phyloP scores from a whole-genome alignment of 1,139 yeast species.

The Sugiyamaella paludigena region DNA sequence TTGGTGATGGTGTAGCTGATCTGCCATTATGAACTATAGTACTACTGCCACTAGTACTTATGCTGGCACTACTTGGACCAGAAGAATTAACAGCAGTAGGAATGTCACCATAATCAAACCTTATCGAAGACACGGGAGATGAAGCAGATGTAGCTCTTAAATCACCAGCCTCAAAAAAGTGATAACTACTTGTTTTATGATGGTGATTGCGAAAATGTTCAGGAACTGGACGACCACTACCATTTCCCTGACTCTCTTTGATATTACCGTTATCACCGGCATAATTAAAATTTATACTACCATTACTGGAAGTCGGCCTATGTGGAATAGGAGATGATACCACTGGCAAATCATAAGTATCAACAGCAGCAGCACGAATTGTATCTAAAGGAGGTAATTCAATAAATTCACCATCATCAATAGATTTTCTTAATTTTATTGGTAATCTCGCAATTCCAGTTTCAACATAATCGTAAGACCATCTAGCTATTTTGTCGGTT shows the following conservation, averaged over 20 bases:
- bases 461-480: conserved; percentile 63
- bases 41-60: conserved; percentile 8
- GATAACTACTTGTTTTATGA: conserved; percentile 23
- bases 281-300: background rate
- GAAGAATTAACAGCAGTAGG: conserved; percentile 13
- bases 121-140: conserved; percentile 18
- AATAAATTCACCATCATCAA: conserved; percentile 32
- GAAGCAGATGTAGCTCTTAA: conserved; percentile 28
- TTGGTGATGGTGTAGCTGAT: conserved; percentile 20
- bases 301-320: conserved; percentile 3
- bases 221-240: conserved; percentile 4
- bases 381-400: conserved; percentile 27
- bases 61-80: conserved; percentile 16
- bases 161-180: conserved; percentile 21
- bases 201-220: conserved; percentile 14
- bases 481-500: conserved; percentile 66
- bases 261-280: conserved; percentile 1
- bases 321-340: conserved; percentile 12
- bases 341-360: conserved; percentile 11
- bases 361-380: conserved; percentile 7
- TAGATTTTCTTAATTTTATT: conserved; percentile 33
- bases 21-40: conserved; percentile 9
- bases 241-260: conserved; percentile 1
- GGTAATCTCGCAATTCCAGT: conserved; percentile 34
- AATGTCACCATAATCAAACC: conserved; percentile 12